phyloP scores from a whole-genome alignment of 495 filamentous ascomycete species.

The Aspergillus asperescens region DNA sequence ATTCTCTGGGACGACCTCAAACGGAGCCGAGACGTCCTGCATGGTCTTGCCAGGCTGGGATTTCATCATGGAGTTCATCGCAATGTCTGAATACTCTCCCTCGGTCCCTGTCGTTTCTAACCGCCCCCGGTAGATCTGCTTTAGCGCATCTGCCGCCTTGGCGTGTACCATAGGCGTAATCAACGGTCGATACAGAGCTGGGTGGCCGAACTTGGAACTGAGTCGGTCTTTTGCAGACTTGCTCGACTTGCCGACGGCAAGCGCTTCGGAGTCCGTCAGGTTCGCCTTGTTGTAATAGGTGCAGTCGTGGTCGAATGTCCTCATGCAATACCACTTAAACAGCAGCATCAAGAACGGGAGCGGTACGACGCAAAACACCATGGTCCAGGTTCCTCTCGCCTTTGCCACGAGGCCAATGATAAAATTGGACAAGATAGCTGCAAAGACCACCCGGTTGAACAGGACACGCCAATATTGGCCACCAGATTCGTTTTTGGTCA shows the following conservation, averaged over 20 bases:
- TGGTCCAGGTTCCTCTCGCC: slow-evolving; percentile 50
- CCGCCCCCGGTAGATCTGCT: slow-evolving; percentile 74
- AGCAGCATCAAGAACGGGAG: slow-evolving; percentile 72
- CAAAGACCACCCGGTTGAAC: slow-evolving; percentile 89
- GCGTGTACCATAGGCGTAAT: slow-evolving; percentile 96
- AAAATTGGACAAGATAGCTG: slow-evolving; percentile 69
- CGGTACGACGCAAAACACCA: slow-evolving; percentile 64
- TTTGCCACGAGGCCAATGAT: slow-evolving; percentile 71
- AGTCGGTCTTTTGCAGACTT: slow-evolving; percentile 65
- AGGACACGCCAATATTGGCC: slow-evolving; percentile 89
- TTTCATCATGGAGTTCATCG: slow-evolving; percentile 75
- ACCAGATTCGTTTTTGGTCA: slow-evolving; percentile 93
- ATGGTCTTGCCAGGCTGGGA: slow-evolving; percentile 65
- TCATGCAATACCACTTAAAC: slow-evolving; percentile 83
- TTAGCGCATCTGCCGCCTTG: slow-evolving; percentile 75
- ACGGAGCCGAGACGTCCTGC: slow-evolving; percentile 42
- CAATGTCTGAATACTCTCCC: slow-evolving; percentile 67
- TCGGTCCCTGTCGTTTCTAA: slow-evolving; percentile 56
- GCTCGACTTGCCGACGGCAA: slow-evolving; percentile 41
- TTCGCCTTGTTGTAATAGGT: slow-evolving; percentile 67
- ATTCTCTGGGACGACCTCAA: slow-evolving; percentile 84
- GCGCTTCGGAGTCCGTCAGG: slow-evolving; percentile 51
- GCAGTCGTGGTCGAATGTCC: slow-evolving; percentile 68
- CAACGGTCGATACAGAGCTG: slow-evolving; percentile 80
- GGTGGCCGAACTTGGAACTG: slow-evolving; percentile 79